Evolutionary conservation across 192 early-diverging fungal species (phyloP), one percentile per base, ranked within the genome.

Genomic region (Jimgerdemannia flammicorona): DNA sequence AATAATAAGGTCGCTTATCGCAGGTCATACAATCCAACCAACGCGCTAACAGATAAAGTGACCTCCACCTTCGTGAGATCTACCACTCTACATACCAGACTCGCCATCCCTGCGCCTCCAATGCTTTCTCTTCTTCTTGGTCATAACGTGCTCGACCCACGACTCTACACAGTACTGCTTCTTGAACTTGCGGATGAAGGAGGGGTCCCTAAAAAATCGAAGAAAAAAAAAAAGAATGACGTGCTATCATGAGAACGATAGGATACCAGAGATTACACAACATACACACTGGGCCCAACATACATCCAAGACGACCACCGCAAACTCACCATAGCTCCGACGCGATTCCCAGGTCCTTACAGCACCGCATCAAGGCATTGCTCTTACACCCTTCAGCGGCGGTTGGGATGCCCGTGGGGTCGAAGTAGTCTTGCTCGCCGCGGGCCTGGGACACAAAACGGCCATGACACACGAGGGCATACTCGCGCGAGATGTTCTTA

Each of bases 291-390:
- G 1, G 29, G 29, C 29, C 29, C 29, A 1, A 29, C 29, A 29
- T 29, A 29, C 29, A 29, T 29, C 29, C n/a, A n/a, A n/a, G n/a
- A n/a, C n/a, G n/a, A n/a, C n/a, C n/a, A n/a, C n/a, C 29, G 29
- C 29, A 29, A 65, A 65, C 63, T 76, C 85, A 88, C 93, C 96
- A 98, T 68, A 99, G 84, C 81, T 99, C 96, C 43, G 88, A 93
- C 0, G 95, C 93, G 39, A 96, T 83, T 40, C 94, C 95, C 69
- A 99, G 84, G 86, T 99, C 97, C 78, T 99, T 99, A 85, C 96
- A 99, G 83, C 96, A 98, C 43, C 96, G 90, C 88, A 97, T 94
- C 68, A 99, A 82, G 3, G 97, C 97, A 75, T 97, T 98, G 42
- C 91, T 93, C 83, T 96, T 98, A 80, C 88, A 89, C 3, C 92